These are phyloP conservation scores for Colletotrichum sp. DNA, from an alignment of 2,329 filamentous ascomycete species.

Conservation along the genomic window DNA sequence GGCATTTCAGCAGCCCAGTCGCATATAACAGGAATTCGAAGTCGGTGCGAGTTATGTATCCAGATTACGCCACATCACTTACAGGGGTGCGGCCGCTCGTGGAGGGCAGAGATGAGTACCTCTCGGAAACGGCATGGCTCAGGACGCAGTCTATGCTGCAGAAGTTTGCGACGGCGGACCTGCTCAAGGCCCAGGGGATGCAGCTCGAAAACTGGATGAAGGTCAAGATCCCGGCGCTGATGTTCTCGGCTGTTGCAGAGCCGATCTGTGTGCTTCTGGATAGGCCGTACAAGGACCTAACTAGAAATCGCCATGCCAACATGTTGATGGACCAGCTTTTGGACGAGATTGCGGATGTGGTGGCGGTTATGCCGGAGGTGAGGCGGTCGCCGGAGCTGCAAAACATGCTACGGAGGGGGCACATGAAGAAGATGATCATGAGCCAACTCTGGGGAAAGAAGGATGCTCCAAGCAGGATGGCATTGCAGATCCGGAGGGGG, in stretches of 20 bases:
- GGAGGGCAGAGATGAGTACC: not conserved
- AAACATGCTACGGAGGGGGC: slow-evolving; percentile 60
- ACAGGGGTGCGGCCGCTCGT: slow-evolving; percentile 28
- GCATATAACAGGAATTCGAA: slow-evolving; percentile 41
- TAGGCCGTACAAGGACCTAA: slow-evolving; percentile 72
- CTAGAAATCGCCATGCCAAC: slow-evolving; percentile 68
- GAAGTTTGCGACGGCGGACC: slow-evolving; percentile 64
- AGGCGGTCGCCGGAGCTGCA: slow-evolving; percentile 62
- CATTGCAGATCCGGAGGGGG: slow-evolving; percentile 66
- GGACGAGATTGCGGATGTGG: slow-evolving; percentile 74
- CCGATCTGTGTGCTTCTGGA: slow-evolving; percentile 82
- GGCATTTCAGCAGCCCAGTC: slow-evolving; percentile 58
- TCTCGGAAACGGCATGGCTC: slow-evolving; percentile 25
- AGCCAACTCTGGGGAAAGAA: slow-evolving; percentile 61
- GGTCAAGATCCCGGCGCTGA: slow-evolving; percentile 78
- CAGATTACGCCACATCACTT: slow-evolving; percentile 35
- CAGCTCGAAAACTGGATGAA: slow-evolving; percentile 67
- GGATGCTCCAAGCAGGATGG: slow-evolving; percentile 64
- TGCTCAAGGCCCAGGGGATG: slow-evolving; percentile 64
- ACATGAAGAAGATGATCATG: slow-evolving; percentile 66
- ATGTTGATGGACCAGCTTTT: slow-evolving; percentile 73
- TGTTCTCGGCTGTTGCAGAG: slow-evolving; percentile 78
- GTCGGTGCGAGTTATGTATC: slow-evolving; percentile 39
- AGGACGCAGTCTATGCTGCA: slow-evolving; percentile 61
- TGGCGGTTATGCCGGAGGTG: slow-evolving; percentile 77